Evolutionary conservation across 768 basidiomycete species (phyloP).

Genomic region (Mrakia frigida): DNA sequence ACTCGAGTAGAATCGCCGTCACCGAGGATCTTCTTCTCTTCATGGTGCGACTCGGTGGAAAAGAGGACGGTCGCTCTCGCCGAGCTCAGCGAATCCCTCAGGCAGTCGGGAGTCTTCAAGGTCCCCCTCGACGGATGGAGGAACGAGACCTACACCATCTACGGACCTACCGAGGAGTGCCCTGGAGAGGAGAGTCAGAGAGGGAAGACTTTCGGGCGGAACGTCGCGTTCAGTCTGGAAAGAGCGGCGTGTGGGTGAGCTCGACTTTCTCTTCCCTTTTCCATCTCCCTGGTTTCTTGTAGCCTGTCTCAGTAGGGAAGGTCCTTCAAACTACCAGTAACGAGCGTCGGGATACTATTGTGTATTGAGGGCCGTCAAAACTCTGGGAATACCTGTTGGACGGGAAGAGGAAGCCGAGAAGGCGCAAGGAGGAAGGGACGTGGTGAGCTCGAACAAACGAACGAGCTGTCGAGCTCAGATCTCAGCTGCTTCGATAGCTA

Average conservation of each 20-base stretch:
- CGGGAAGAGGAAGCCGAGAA: no score
- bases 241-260: slow-evolving; percentile 43
- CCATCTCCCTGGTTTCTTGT: background rate
- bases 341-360: no score
- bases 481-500: no score
- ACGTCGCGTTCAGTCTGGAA: slow-evolving; percentile 84
- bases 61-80: slow-evolving; percentile 2
- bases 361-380: no score
- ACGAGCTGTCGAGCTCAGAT: no score
- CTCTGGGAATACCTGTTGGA: no score
- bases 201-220: slow-evolving; percentile 46
- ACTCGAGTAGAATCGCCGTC: background rate
- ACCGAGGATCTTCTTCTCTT: background rate
- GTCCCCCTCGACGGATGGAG: slow-evolving; percentile 43
- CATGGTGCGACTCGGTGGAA: background rate
- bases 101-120: slow-evolving; percentile 38
- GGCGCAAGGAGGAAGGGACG: no score
- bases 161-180: slow-evolving; percentile 40
- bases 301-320: no score
- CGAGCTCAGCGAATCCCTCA: background rate
- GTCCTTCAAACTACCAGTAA: no score
- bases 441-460: no score
- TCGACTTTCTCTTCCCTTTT: no score
- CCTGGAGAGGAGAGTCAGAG: background rate
- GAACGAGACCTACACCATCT: slow-evolving; percentile 63